Conservation (phyloP, 495 filamentous ascomycete genomes). For the Parathielavia hyrcaniae region DNA sequence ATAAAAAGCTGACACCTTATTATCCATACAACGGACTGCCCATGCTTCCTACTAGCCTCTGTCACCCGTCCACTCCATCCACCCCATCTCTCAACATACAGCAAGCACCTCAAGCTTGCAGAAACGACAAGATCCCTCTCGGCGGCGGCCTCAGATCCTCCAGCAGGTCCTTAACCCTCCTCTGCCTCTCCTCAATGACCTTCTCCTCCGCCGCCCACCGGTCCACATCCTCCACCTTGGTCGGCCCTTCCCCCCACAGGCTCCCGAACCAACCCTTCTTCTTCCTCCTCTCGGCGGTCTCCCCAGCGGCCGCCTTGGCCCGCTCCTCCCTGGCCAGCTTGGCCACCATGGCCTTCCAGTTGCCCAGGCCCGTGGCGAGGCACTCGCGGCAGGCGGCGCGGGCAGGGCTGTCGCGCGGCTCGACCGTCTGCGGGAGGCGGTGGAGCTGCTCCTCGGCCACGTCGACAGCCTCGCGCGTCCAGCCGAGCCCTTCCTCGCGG, state of each 20-base stretch:
- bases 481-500: slow-evolving; percentile 64
- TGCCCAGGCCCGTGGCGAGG: slow-evolving; percentile 60
- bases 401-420: slow-evolving; percentile 21
- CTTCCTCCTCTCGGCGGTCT: slow-evolving; percentile 1
- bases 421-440: slow-evolving; percentile 8
- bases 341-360: slow-evolving; percentile 68
- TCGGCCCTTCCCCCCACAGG: slow-evolving; percentile 41
- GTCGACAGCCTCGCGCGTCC: slow-evolving; percentile 81
- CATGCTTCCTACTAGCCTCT: background rate
- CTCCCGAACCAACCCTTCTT: slow-evolving; percentile 35
- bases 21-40: no score
- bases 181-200: slow-evolving; percentile 45
- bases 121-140: slow-evolving; percentile 34
- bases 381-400: slow-evolving; percentile 64
- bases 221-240: slow-evolving; percentile 23
- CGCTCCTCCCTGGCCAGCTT: slow-evolving; percentile 50
- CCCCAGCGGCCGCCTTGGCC: slow-evolving; percentile 23
- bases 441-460: slow-evolving; percentile 47
- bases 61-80: background rate
- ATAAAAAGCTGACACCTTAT: no score
- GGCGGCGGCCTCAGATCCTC: slow-evolving; percentile 41
- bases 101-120: slow-evolving; percentile 30
- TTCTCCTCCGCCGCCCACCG: slow-evolving; percentile 50
- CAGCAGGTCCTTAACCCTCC: slow-evolving; percentile 40
- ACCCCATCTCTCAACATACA: background rate